Percentiles rank a stretch among this genome's conserved stretches.
Conservation (phyloP, 768 basidiomycete species). For the Vararia minispora region DNA sequence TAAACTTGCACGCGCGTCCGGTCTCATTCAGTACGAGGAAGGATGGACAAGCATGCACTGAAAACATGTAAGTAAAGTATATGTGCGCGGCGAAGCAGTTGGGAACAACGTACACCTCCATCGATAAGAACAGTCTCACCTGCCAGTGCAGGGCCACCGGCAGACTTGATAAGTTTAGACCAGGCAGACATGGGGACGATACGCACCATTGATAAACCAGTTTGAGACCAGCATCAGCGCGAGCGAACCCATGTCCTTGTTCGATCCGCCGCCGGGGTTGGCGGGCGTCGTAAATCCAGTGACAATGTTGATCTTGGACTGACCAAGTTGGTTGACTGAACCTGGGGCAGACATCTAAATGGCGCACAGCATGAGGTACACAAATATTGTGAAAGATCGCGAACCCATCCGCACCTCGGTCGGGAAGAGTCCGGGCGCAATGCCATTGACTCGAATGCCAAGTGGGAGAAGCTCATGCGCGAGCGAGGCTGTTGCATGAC, state of each 20-base stretch:
- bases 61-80: neutral
- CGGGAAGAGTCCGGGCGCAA: constrained; percentile 26
- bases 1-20: too few relatives aligned
- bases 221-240: constrained; percentile 34
- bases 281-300: constrained; percentile 25
- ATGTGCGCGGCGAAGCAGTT: too few relatives aligned
- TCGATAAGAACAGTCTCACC: constrained; percentile 36
- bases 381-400: neutral
- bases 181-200: neutral
- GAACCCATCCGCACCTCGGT: neutral
- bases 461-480: constrained; percentile 37
- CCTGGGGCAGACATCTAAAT: constrained; percentile 21
- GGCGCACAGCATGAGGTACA: neutral
- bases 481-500: constrained; percentile 32
- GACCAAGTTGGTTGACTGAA: constrained; percentile 17
- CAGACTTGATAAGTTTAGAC: too few relatives aligned
- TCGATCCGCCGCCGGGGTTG: constrained; percentile 25
- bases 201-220: constrained; percentile 31
- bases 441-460: constrained; percentile 37
- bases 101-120: constrained; percentile 36
- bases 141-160: too few relatives aligned
- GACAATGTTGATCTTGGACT: constrained; percentile 9
- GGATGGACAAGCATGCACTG: constrained; percentile 1
- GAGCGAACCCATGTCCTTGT: constrained; percentile 31
- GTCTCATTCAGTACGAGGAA: constrained; percentile 1